Evolutionary conservation across 2,329 filamentous ascomycete genomes (phyloP).

Genomic region (Stagonosporopsis rhizophila): DNA sequence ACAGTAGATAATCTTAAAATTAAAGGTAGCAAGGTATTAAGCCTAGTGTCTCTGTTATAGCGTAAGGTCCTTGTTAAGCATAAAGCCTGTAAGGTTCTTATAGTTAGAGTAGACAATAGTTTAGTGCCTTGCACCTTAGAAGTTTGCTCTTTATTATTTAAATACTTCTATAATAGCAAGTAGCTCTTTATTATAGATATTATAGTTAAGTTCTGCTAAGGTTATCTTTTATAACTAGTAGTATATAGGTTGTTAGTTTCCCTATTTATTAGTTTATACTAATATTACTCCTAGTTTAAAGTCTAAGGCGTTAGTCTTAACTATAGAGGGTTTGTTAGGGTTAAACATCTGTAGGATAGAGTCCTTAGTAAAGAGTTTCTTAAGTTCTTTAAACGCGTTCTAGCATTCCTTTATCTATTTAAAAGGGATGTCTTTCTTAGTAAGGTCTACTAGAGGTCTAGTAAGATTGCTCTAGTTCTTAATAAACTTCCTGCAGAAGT

Average conservation of each 20-base stretch:
- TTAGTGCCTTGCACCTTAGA: constrained; percentile 5
- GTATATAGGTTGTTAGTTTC: background rate
- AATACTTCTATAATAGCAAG: background rate
- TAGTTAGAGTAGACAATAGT: constrained; percentile 7
- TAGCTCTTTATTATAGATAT: background rate
- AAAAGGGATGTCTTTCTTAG: background rate
- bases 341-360: background rate
- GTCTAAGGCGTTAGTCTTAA: background rate
- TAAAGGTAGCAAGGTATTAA: constrained; percentile 4
- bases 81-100: constrained; percentile 15
- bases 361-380: background rate
- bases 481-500: constrained; percentile 8
- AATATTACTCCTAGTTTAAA: background rate
- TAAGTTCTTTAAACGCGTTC: background rate
- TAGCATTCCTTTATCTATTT: background rate
- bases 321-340: background rate
- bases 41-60: background rate
- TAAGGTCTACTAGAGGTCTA: background rate
- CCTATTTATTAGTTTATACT: background rate
- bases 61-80: constrained; percentile 2
- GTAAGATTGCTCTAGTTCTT: background rate
- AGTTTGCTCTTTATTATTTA: constrained; percentile 9
- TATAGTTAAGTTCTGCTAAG: background rate
- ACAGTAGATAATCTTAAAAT: constrained; percentile 15
- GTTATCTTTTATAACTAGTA: background rate